Base-by-base conservation (phyloP, 2,329 filamentous ascomycete species). In the Cadophora luteo-olivacea region DNA sequence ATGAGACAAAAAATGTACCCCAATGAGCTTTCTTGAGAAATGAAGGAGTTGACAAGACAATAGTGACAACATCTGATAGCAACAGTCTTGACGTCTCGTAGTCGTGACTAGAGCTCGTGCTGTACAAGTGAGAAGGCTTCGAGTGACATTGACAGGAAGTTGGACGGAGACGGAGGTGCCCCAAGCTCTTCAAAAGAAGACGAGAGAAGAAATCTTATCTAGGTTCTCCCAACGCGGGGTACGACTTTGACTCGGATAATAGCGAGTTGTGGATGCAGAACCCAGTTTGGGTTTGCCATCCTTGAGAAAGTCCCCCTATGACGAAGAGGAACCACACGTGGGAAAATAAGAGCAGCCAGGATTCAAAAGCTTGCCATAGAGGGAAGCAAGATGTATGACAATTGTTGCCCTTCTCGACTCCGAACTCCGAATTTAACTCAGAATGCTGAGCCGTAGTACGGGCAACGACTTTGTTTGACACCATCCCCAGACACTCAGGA, bases 191-290 rank as follows among this genome's bases (percentile, higher is more conserved):
- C 25, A 11, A 11, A 29, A 6, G 24, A 4, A 54, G 24, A 29
- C 4, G 14, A 16, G 24, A 54, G 51, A 52, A 12, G 3, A 29
- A 32, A 54, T 25, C 51, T 54, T 54, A 29, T 54, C 24, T 54
- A 45, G 51, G 51, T 8, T 16, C 51, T 54, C 51, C 24, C 16
- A 54, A 54, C 24, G 24, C 51, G 24, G 51, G 51, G 24, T 29
- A 16, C 12, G 22, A 54, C 24, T 45, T 38, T 9, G 36, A 11
- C 36, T 54, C 24, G 51, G 24, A 54, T 5, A 54, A 29, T 54
- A 54, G 51, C 51, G 51, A 54, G 51, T 32, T 29, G 51, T 54
- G 51, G 51, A 54, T 45, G 41, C 41, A 16, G 12, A 45, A 45
- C 14, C 41, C 41, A 19, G 14, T 29, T 24, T 29, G 51, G 9